Evolutionary conservation across 2,329 filamentous ascomycete genomes (phyloP).

Genomic region (Pyrenophora seminiperda): DNA sequence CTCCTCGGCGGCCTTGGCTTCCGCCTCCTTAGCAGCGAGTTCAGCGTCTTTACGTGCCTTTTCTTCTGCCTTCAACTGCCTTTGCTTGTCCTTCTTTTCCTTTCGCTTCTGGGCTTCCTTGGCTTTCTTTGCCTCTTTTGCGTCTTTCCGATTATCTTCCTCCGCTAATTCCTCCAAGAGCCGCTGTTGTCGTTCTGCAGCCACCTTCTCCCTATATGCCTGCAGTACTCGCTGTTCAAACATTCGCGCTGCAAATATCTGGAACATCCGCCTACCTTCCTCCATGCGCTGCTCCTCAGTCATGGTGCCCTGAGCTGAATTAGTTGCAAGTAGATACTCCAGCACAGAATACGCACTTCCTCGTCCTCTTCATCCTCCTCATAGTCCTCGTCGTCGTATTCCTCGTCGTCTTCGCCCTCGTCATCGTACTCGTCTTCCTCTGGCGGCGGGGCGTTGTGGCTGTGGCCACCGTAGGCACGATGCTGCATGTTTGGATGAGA

Average conservation of each 20-base stretch:
- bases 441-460: slow-evolving; percentile 64
- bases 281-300: slow-evolving; percentile 99
- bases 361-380: slow-evolving; percentile 44
- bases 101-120: slow-evolving; percentile 95
- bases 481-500: slow-evolving; percentile 61
- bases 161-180: slow-evolving; percentile 90
- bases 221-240: slow-evolving; percentile 96
- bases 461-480: slow-evolving; percentile 61
- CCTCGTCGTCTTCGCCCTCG: slow-evolving; percentile 66
- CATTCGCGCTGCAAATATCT: slow-evolving; percentile 98
- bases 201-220: slow-evolving; percentile 97
- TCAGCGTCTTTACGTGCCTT: slow-evolving; percentile 86
- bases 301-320: slow-evolving; percentile 77
- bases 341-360: slow-evolving; percentile 36
- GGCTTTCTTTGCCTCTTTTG: slow-evolving; percentile 89
- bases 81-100: slow-evolving; percentile 88
- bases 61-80: slow-evolving; percentile 87
- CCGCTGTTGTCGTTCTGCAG: slow-evolving; percentile 86
- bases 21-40: slow-evolving; percentile 84
- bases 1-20: slow-evolving; percentile 74
- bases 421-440: slow-evolving; percentile 82
- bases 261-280: slow-evolving; percentile 97
- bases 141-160: slow-evolving; percentile 74
- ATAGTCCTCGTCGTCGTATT: slow-evolving; percentile 65
- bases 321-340: slow-evolving; percentile 26